Evolutionary conservation across 1,139 yeast genomes (phyloP), one percentile per base, ranked within the genome.

Genomic region (Protomyces inundatus): DNA sequence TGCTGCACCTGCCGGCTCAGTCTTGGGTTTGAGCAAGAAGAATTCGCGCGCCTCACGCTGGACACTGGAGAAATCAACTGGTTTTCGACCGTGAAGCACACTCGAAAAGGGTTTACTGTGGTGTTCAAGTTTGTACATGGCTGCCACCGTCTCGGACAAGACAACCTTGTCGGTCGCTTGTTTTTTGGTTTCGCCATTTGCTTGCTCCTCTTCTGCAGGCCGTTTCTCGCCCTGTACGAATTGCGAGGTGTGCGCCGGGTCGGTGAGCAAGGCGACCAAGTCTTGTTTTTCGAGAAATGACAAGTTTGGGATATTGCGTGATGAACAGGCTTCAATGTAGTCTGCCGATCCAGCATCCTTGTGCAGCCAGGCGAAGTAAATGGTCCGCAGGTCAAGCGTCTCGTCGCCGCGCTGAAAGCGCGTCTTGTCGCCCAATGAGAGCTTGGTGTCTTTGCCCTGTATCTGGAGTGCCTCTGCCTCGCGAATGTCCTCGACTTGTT

Each of bases 211-310:
- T 7, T 42, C 40, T 9, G 55, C 54, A 33, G 37, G 32, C 12
- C 55, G 42, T 40, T 56, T 54, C 34, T 51, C 23, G 16, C 32
- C 48, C 4, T 14, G 30, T 14, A 42, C 33, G 23, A 42, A 42
- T 23, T 30, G n/a, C 0, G 48, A 42, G 4, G 10, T 48, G 9
- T 45, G 54, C 33, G 36, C 35, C 14, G 57, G 23, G 23, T 66
- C 66, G 34, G 54, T 52, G n/a, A 65, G 14, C 50, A 53, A 65
- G 12, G 63, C 52, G 10, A 64, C 34, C 9, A 66, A 80, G 72
- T 91, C 97, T 3, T 91, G 86, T 75, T 95, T 86, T 69, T 90
- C 96, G 74, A 89, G 77, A 73, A 93, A 91, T 67, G 90, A 85
- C 74, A 95, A 83, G 69, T 89, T 89, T 3, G 84, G 79, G 50